Evolutionary conservation across 2,329 filamentous ascomycete species (phyloP).

Genomic region (Alternaria triticimaculans): DNA sequence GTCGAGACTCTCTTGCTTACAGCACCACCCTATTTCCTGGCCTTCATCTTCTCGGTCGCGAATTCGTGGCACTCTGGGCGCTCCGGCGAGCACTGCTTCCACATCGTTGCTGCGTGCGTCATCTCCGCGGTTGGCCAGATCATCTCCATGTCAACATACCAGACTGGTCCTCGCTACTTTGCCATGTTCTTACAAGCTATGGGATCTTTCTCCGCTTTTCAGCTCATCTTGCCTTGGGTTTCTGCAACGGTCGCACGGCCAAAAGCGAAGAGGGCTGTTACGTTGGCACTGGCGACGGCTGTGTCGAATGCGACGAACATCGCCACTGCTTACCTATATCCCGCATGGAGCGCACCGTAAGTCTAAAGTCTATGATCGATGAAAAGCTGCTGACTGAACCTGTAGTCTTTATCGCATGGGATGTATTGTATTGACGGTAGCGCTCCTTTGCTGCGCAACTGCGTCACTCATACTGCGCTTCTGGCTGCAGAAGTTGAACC

Average conservation of each 20-base stretch:
- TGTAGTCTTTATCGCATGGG: slow-evolving; percentile 34
- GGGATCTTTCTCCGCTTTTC: slow-evolving; percentile 33
- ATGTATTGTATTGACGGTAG: slow-evolving; percentile 27
- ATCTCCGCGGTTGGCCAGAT: slow-evolving; percentile 24
- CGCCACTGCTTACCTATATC: slow-evolving; percentile 39
- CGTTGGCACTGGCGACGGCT: slow-evolving; percentile 42
- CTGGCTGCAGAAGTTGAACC: slow-evolving; percentile 25
- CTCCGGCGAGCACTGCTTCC: slow-evolving; percentile 62
- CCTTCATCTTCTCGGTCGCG: slow-evolving; percentile 62
- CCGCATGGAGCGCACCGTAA: slow-evolving; percentile 25
- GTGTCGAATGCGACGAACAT: slow-evolving; percentile 46
- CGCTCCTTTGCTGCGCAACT: slow-evolving; percentile 20
- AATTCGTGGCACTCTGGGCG: slow-evolving; percentile 64
- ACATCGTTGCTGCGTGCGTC: slow-evolving; percentile 22
- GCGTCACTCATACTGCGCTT: slow-evolving; percentile 21
- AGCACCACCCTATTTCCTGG: slow-evolving; percentile 64
- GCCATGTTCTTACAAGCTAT: slow-evolving; percentile 62
- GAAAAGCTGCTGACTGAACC: too few species aligned
- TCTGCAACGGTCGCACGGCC: slow-evolving; percentile 43
- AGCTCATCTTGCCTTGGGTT: slow-evolving; percentile 44
- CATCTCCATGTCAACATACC: slow-evolving; percentile 57
- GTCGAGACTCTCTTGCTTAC: slow-evolving; percentile 64
- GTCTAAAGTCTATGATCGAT: too few species aligned
- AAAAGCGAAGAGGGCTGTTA: slow-evolving; percentile 41
- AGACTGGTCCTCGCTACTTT: slow-evolving; percentile 63